Evolutionary conservation across 2,329 filamentous ascomycete genomes (phyloP), one percentile per base, ranked within the genome.

Genomic region (Paraphoma chrysanthemicola): DNA sequence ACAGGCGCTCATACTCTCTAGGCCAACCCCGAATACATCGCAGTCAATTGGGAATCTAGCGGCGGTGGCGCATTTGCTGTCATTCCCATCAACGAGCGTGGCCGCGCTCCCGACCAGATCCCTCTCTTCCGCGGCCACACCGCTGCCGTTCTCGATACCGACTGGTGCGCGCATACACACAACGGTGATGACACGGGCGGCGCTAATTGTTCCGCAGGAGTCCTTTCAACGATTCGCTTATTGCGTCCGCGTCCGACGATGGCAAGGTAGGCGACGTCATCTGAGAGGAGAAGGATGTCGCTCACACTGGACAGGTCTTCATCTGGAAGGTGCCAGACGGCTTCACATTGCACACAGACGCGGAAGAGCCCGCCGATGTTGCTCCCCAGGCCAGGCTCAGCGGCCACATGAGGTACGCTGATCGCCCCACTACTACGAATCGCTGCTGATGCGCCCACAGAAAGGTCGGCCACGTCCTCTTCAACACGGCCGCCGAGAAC

Each of bases 41-140:
- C 95, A 6, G 93, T 99, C 81, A 99, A 99, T 85, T 99, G 95
- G 95, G 94, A 99, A 80, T 86, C 95, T 39, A 91, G 92, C 76
- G 95, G 95, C 62, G 95, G 95, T 72, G 95, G 95, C 75, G 94
- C 95, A 69, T 98, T 99, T 75, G 95, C 95, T 53, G 94, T 99
- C 68, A 92, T 99, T 67, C 95, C 95, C 58, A 80, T 97, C 70
- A 86, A 89, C 67, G 94, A 99, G 84, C 89, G 86, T 70, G 95
- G 95, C 63, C 93, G 95, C 80, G 80, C 96, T 51, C 95, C 95
- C 48, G 95, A 98, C 76, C 89, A 91, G 73, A 90, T 99, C 68
- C 95, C 95, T 59, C 84, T 99, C 71, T 99, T 98, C 80, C 90
- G 95, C 69, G 95, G 95, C 58, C 95, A 99, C 79, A 99, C 95